Evolutionary conservation across 345 rosid genomes (phyloP), one percentile per base, ranked within the genome.

Genomic region (Excoecaria agallocha): DNA sequence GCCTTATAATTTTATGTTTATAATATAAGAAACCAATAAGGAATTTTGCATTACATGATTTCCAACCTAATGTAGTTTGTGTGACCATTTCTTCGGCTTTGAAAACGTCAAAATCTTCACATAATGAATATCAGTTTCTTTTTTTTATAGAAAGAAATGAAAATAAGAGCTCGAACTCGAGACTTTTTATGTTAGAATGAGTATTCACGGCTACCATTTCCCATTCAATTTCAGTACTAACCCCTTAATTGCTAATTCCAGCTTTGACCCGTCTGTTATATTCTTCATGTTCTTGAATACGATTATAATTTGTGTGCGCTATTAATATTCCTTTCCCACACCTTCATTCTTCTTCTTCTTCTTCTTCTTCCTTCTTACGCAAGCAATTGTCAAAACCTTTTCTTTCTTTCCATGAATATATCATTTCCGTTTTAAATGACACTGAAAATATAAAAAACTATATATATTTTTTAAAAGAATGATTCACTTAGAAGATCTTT

Each of bases 401-500:
- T 20, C 55, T 20, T 19, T 41, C 16, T 17, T 50, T 71, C 70
- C 46, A 62, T 62, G 79, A 61, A 61, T 69, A 68, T 25, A 50
- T 24, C 16, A 30, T 3, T 62, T 50, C 35, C 58, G 51, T 38
- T 58, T 43, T 58, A 48, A 52, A 6, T 50, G 60, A 22, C 46
- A 59, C 55, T 19, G 35, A 58, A 68, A 6, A 45, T 9, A n/a
- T 35, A 24, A 25, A 9, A 3, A 19, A 0, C 4, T 58, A 12
- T 10, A 30, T 37, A 15, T 37, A 35, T 45, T 49, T 59, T 20
- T 25, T 13, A 46, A 70, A 63, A 71, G 35, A 30, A 68, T 73
- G 79, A 8, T 58, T n/a, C 62, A 73, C 54, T 16, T 77, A 46
- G 83, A 70, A 30, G 86, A 76, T 73, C 37, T 84, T 43, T 67